phyloP scores from a whole-genome alignment of 2,329 filamentous ascomycete genomes.

The Aciculosporium take region DNA sequence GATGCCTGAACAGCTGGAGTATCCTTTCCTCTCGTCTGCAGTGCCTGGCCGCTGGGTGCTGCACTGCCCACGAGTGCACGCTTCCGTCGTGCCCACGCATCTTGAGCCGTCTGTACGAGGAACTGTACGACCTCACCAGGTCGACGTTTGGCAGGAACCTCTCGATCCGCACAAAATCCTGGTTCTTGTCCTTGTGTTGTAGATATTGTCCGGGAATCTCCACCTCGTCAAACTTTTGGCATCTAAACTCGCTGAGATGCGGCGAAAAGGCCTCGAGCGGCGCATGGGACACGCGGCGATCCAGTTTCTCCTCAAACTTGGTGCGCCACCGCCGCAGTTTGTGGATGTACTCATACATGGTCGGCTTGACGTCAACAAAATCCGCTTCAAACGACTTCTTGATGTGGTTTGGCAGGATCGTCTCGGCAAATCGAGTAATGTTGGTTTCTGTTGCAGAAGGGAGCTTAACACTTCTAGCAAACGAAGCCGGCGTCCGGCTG shows the following conservation, averaged over 20 bases:
- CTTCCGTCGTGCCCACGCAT: slow-evolving; percentile 97
- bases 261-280: slow-evolving; percentile 78
- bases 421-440: slow-evolving; percentile 92
- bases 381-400: slow-evolving; percentile 95
- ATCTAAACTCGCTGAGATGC: slow-evolving; percentile 89
- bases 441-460: slow-evolving; percentile 86
- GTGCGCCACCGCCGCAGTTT: slow-evolving; percentile 92
- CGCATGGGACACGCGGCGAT: slow-evolving; percentile 59
- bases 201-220: slow-evolving; percentile 96
- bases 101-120: slow-evolving; percentile 83
- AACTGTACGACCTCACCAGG: slow-evolving; percentile 75
- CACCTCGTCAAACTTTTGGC: slow-evolving; percentile 96
- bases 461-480: slow-evolving; percentile 82
- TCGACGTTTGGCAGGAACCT: slow-evolving; percentile 93
- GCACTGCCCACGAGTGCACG: slow-evolving; percentile 89
- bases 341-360: slow-evolving; percentile 97
- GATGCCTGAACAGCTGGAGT: slow-evolving; percentile 88
- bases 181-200: slow-evolving; percentile 96
- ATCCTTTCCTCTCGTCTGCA: slow-evolving; percentile 91
- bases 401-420: slow-evolving; percentile 86
- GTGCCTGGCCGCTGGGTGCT: slow-evolving; percentile 85
- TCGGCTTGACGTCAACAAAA: slow-evolving; percentile 88
- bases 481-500: slow-evolving; percentile 70
- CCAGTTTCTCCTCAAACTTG: slow-evolving; percentile 94
- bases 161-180: slow-evolving; percentile 95